phyloP scores from a whole-genome alignment of 805 yeast genomes.

The Metschnikowia rubicola region DNA sequence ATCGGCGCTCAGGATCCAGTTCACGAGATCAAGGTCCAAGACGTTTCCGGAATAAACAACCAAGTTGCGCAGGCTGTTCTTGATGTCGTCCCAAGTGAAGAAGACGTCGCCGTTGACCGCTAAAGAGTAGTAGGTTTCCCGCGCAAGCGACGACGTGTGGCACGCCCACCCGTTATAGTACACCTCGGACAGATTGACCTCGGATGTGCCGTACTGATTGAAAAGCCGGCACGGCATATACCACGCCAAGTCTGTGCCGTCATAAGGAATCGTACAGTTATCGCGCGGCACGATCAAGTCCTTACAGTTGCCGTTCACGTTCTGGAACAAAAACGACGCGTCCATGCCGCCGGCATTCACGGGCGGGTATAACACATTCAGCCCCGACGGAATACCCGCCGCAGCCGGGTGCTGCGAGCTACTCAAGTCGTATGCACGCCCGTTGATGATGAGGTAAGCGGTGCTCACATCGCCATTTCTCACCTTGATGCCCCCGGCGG shows the following conservation, averaged over 20 bases:
- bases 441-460: constrained; percentile 73
- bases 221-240: constrained; percentile 88
- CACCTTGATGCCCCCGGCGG: constrained; percentile 42
- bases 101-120: constrained; percentile 68
- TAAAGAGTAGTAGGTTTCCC: constrained; percentile 62
- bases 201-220: constrained; percentile 65
- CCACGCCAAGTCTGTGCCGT: constrained; percentile 75
- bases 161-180: constrained; percentile 88
- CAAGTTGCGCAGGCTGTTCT: constrained; percentile 64
- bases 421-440: constrained; percentile 72
- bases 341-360: constrained; percentile 84
- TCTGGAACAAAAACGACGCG: constrained; percentile 81
- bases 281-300: constrained; percentile 68
- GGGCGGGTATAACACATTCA: constrained; percentile 82
- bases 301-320: constrained; percentile 88
- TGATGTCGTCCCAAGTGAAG: constrained; percentile 86
- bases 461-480: constrained; percentile 55
- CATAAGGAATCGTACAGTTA: constrained; percentile 65
- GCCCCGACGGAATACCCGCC: constrained; percentile 66
- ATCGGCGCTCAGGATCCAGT: constrained; percentile 72
- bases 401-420: constrained; percentile 77
- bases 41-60: constrained; percentile 90
- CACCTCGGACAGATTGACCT: constrained; percentile 57
- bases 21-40: constrained; percentile 70
- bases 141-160: constrained; percentile 64